Percentiles rank a stretch among this genome's conserved stretches.
Evolutionary conservation across 2,329 filamentous ascomycete species (phyloP).

Genomic region (Amauroascus verrucosus): DNA sequence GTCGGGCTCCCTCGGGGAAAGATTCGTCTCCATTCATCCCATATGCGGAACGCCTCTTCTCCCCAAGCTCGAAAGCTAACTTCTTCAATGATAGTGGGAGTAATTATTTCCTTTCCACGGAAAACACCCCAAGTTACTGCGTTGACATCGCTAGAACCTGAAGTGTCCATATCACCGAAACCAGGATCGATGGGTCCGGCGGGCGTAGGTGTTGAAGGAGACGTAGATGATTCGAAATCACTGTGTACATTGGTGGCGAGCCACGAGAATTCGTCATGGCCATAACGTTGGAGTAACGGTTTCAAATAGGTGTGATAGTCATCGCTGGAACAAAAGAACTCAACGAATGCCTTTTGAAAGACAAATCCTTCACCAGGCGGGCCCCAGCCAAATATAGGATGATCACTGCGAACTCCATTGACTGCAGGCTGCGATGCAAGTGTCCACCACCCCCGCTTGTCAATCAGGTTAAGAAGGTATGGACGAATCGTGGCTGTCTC

Average conservation of each 20-base stretch:
- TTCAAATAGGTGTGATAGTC: conserved; percentile 60
- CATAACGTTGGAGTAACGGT: conserved; percentile 49
- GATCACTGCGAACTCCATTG: conserved; percentile 66
- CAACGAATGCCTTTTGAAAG: conserved; percentile 96
- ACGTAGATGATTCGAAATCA: conserved; percentile 59
- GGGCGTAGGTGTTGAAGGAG: conserved; percentile 24
- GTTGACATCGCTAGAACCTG: conserved; percentile 56
- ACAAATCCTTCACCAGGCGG: conserved; percentile 77
- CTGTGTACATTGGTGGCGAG: conserved; percentile 72
- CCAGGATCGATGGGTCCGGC: conserved; percentile 11
- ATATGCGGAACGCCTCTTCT: conserved; percentile 93
- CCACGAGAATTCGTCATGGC: conserved; percentile 64
- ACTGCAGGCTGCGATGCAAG: conserved; percentile 91
- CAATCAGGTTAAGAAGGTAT: conserved; percentile 65
- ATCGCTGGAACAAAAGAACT: conserved; percentile 71
- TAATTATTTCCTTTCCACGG: conserved; percentile 88
- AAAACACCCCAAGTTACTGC: conserved; percentile 97
- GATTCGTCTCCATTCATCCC: conserved; percentile 83
- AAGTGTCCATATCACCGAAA: conserved; percentile 37
- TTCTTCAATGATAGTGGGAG: conserved; percentile 91
- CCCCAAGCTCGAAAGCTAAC: conserved; percentile 89
- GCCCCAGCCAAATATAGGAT: conserved; percentile 85
- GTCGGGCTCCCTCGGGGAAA: conserved; percentile 66
- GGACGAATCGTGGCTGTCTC: conserved; percentile 75
- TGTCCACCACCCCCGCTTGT: conserved; percentile 80